Conservation (phyloP, 2,329 filamentous ascomycete genomes). For the Chaetomium sp. region DNA sequence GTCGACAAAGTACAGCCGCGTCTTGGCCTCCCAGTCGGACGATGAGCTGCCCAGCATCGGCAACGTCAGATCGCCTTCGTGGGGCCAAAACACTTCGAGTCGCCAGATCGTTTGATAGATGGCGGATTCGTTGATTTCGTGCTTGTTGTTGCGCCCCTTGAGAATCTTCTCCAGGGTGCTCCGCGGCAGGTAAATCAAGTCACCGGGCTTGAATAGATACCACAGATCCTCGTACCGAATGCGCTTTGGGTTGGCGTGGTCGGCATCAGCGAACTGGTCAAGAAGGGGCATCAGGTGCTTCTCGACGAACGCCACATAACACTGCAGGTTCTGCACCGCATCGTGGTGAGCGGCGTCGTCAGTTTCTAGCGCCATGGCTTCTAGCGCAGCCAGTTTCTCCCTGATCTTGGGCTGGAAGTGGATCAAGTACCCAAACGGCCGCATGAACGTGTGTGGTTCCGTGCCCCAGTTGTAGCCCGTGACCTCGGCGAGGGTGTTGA, state of each 20-base stretch:
- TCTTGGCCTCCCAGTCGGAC: neutral
- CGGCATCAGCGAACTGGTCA: conserved; percentile 1
- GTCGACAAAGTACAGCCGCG: neutral
- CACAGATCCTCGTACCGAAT: neutral
- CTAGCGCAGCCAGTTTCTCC: neutral
- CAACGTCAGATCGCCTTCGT: neutral
- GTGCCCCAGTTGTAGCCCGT: conserved; percentile 1
- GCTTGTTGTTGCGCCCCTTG: neutral
- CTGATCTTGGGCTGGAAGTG: conserved; percentile 2
- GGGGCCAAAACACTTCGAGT: neutral
- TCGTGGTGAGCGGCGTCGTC: neutral
- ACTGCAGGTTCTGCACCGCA: neutral
- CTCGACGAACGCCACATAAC: conserved; percentile 2
- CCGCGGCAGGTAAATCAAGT: neutral
- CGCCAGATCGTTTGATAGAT: conserved; percentile 1
- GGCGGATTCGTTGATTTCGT: neutral
- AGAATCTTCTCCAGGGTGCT: neutral
- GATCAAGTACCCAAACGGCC: conserved; percentile 1
- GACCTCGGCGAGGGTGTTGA: conserved; percentile 1
- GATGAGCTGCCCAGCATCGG: neutral
- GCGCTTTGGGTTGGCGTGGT: neutral
- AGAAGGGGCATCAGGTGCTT: neutral
- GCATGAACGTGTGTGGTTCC: conserved; percentile 2
- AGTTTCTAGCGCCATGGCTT: neutral
- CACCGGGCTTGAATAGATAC: conserved; percentile 2